Base-by-base conservation (phyloP, 495 filamentous ascomycete species). In the Xanthoparmelia taractica region DNA sequence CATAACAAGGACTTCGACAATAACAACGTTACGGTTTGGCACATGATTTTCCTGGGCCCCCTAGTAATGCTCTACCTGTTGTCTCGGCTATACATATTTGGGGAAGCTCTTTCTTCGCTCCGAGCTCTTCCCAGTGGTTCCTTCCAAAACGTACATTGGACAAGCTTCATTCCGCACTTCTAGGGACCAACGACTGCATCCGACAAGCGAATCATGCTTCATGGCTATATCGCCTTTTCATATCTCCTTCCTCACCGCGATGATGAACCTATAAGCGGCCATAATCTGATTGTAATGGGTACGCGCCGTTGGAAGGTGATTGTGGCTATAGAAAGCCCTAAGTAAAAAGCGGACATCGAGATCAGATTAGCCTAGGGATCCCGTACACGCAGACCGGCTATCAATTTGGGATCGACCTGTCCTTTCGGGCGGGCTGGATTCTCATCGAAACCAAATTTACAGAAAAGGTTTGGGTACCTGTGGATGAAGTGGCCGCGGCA, bases 81-180 rank as follows among this genome's bases (percentile, higher is more conserved):
- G 8, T 38, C 58, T 33, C n/a, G 58, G n/a, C 40, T 60, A 18
- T 60, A 45, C 17, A 40, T 60, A 20, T 4, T 60, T n/a, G 38
- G 2, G 58, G 58, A 60, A 31, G 60, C 60, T 50, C 31, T 62
- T 55, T 27, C 45, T 55, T 52, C 60, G 2, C 48, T 50, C 18
- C 18, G 58, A 40, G 58, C 58, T n/a, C 41, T 60, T 17, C 58
- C 58, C 12, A 34, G 55, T 13, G 55, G 55, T 17, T 36, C n/a
- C 29, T 57, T 57, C 33, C 33, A 57, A 12, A 57, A 36, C n/a
- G 29, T 37, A 38, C 4, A 47, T 0, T 60, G 58, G 58, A 31
- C 40, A 48, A 34, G 23, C 27, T 36, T 37, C 29, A 41, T 33
- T 31, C 31, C 45, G 18, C 37, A 40, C 38, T 54, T 29, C 34